Conservation (phyloP, 805 yeast genomes). For the Ogataea haglerorum region DNA sequence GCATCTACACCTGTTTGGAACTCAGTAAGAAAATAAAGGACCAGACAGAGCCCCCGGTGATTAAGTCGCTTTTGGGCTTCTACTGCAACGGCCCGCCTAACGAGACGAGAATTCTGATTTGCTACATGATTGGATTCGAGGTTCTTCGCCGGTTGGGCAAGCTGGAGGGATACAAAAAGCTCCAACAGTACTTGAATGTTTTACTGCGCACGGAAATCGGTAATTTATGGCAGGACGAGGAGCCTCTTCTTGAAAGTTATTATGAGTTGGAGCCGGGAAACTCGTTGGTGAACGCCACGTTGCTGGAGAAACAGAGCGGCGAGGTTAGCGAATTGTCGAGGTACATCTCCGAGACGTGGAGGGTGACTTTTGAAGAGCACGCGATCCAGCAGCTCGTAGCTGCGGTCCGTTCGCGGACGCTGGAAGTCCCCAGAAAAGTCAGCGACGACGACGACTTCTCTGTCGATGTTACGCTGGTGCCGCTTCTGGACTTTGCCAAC, state of each 20-base stretch:
- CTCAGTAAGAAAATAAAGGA: constrained; percentile 19
- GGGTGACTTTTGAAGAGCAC: constrained; percentile 7
- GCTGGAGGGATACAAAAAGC: not conserved
- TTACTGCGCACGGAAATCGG: constrained; percentile 33
- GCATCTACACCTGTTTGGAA: constrained; percentile 30
- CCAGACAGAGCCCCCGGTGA: constrained; percentile 7
- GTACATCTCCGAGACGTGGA: constrained; percentile 19
- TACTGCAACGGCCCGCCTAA: constrained; percentile 17
- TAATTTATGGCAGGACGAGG: constrained; percentile 28
- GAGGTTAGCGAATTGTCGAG: constrained; percentile 16
- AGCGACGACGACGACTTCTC: constrained; percentile 38
- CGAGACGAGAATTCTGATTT: constrained; percentile 27
- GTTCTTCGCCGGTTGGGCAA: constrained; percentile 8
- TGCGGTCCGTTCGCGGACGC: constrained; percentile 55
- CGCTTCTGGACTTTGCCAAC: constrained; percentile 65
- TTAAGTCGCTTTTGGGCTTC: constrained; percentile 17
- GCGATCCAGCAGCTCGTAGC: constrained; percentile 26
- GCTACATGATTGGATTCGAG: constrained; percentile 25
- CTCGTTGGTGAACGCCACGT: constrained; percentile 12
- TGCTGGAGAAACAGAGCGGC: constrained; percentile 12
- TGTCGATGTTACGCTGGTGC: constrained; percentile 57
- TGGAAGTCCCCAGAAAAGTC: constrained; percentile 57
- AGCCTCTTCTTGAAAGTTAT: constrained; percentile 23
- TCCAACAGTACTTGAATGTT: constrained; percentile 33
- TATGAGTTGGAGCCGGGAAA: constrained; percentile 11